Evolutionary conservation across 495 filamentous ascomycete species (phyloP).

Genomic region (Peziza echinospora): DNA sequence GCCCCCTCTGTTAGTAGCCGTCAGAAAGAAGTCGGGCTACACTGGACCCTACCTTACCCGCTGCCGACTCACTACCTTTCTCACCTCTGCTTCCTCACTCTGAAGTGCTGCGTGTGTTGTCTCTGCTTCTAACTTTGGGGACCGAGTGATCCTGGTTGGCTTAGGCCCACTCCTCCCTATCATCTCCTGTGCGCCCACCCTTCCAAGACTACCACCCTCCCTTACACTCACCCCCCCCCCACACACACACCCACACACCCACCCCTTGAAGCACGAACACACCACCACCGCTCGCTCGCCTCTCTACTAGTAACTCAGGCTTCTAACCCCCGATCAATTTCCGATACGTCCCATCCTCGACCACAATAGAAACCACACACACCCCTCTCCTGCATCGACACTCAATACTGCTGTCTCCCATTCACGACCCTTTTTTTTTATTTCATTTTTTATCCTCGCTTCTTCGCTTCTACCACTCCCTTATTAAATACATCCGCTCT

Average conservation of each 20-base stretch:
- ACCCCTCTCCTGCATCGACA: too few relatives aligned
- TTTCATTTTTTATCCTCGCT: too few relatives aligned
- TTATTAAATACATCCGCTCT: neutral
- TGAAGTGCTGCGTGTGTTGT: neutral
- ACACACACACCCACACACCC: neutral
- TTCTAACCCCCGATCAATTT: slow-evolving; percentile 3
- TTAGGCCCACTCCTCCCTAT: neutral
- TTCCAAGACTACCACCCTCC: too few relatives aligned
- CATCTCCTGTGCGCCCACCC: neutral
- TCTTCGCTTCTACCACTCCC: too few relatives aligned
- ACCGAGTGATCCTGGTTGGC: neutral
- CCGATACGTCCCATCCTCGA: neutral
- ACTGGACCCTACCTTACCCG: neutral
- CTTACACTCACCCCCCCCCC: neutral
- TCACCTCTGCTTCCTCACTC: too few relatives aligned
- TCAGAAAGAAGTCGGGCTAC: neutral
- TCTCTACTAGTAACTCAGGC: slow-evolving; percentile 6
- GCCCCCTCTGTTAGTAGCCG: neutral
- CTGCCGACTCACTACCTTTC: too few relatives aligned
- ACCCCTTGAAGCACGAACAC: too few relatives aligned
- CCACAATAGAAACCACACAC: too few relatives aligned
- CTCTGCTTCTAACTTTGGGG: neutral
- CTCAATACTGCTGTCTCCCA: too few relatives aligned
- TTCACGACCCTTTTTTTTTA: too few relatives aligned
- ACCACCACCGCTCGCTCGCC: slow-evolving; percentile 6